Evolutionary conservation across 1,139 yeast genomes (phyloP), one percentile per base, ranked within the genome.

Genomic region (Suhomyces terraborum): DNA sequence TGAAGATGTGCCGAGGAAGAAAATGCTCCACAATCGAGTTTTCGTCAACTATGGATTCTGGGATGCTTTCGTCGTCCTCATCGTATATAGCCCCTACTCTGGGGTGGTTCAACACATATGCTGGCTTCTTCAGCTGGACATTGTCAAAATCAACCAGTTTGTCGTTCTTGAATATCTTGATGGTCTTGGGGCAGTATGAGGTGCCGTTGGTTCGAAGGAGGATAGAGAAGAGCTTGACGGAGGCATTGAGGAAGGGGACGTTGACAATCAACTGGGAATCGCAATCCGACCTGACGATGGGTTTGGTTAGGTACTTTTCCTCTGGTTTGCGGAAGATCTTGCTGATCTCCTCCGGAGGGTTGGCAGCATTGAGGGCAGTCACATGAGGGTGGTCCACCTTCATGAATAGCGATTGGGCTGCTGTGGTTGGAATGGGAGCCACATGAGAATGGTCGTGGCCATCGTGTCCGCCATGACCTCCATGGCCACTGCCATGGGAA

Each of bases 231-330:
- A 91, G 64, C 58, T 85, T 87, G 33, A 87, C 91, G 24, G 77
- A 67, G 0, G 88, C 88, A 13, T 84, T 82, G 52, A 88, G 50
- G 48, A 91, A 52, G 12, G 96, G 97, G 21, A 93, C 77, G 46
- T 79, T 77, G 22, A 91, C 55, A 34, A 91, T 76, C 54, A 91
- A 50, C 58, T 91, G 96, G 44, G 84, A 79, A 56, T 93, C 98
- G 4, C 86, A 81, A 58, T 91, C 97, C 1, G 91, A 81, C 54
- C 76, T 77, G 26, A 89, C 66, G 27, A 70, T 71, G 8, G 80
- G 80, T 18, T 61, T 60, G 19, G 77, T 52, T 33, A 62, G 52
- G 52, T 71, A 77, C 53, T 65, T 75, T 19, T 67, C 62, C 2
- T 64, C 66, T 3, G 74, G 59, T 5, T 52, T 36, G 40, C 62